phyloP scores from a whole-genome alignment of 768 basidiomycete species.

The Neoboletus subvelutipes region DNA sequence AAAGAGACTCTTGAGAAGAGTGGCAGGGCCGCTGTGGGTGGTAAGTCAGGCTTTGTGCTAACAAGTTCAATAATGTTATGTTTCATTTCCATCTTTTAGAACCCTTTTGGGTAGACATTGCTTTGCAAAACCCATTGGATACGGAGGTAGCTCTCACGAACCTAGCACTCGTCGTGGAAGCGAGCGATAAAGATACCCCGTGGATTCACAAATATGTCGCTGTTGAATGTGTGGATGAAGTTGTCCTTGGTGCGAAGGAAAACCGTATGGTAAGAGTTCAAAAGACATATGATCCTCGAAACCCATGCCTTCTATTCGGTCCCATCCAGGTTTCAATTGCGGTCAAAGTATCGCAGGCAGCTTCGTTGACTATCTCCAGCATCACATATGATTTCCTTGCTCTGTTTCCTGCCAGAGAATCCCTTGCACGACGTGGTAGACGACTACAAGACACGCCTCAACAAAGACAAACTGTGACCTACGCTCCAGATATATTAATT shows the following conservation, averaged over 20 bases:
- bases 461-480: constrained; percentile 67
- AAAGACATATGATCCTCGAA: not conserved
- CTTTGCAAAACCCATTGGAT: constrained; percentile 68
- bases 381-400: constrained; percentile 70
- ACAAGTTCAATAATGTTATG: not conserved
- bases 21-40: constrained; percentile 62
- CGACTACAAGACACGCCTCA: constrained; percentile 72
- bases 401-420: constrained; percentile 65
- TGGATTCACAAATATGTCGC: constrained; percentile 45
- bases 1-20: constrained; percentile 53
- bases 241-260: constrained; percentile 63
- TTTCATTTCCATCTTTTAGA: constrained; percentile 42
- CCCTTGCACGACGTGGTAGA: constrained; percentile 67
- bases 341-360: constrained; percentile 51
- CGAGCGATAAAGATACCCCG: constrained; percentile 29
- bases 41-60: constrained; percentile 36
- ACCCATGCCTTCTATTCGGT: not conserved
- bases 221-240: constrained; percentile 59
- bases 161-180: constrained; percentile 55
- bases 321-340: constrained; percentile 57
- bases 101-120: constrained; percentile 73
- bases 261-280: constrained; percentile 53
- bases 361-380: constrained; percentile 55
- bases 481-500: constrained; percentile 66
- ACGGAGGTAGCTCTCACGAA: constrained; percentile 69